Percentiles rank a stretch among this genome's conserved stretches.
Conservation (phyloP, 2,329 filamentous ascomycete species). For the Colletotrichum horii region DNA sequence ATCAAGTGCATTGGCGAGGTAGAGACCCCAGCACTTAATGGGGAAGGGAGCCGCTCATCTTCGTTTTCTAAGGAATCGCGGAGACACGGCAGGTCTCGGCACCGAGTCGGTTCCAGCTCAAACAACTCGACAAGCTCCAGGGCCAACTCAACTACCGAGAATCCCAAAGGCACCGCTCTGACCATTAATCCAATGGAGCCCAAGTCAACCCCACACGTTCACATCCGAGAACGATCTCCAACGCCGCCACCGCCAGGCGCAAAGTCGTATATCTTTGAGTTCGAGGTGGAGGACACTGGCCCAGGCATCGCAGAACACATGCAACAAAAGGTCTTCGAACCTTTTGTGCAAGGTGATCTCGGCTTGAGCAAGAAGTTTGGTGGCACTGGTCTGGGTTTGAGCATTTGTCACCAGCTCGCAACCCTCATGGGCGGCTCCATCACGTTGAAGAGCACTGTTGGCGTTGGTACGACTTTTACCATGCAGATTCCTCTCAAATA, state of each 20-base stretch:
- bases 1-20: slow-evolving; percentile 76
- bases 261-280: slow-evolving; percentile 78
- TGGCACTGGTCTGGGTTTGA: slow-evolving; percentile 85
- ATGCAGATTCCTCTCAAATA: slow-evolving; percentile 84
- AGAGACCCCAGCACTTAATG: slow-evolving; percentile 38
- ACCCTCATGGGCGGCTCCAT: slow-evolving; percentile 83
- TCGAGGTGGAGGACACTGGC: slow-evolving; percentile 87
- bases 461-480: slow-evolving; percentile 79
- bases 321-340: slow-evolving; percentile 87
- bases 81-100: slow-evolving; percentile 44
- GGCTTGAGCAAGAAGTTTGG: slow-evolving; percentile 89
- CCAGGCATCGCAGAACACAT: slow-evolving; percentile 82
- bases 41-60: slow-evolving; percentile 54
- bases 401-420: slow-evolving; percentile 88
- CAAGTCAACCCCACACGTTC: slow-evolving; percentile 52
- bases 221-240: slow-evolving; percentile 59
- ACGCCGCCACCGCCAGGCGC: slow-evolving; percentile 67
- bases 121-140: slow-evolving; percentile 57
- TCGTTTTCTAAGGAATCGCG: slow-evolving; percentile 56
- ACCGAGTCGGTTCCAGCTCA: slow-evolving; percentile 53
- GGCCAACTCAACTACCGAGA: slow-evolving; percentile 29
- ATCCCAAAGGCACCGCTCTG: slow-evolving; percentile 55
- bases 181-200: slow-evolving; percentile 68
- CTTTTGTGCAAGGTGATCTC: slow-evolving; percentile 92
- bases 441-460: slow-evolving; percentile 71